Base-by-base conservation (phyloP, 192 early-diverging fungal genomes). In the Backusella tarrabulga region DNA sequence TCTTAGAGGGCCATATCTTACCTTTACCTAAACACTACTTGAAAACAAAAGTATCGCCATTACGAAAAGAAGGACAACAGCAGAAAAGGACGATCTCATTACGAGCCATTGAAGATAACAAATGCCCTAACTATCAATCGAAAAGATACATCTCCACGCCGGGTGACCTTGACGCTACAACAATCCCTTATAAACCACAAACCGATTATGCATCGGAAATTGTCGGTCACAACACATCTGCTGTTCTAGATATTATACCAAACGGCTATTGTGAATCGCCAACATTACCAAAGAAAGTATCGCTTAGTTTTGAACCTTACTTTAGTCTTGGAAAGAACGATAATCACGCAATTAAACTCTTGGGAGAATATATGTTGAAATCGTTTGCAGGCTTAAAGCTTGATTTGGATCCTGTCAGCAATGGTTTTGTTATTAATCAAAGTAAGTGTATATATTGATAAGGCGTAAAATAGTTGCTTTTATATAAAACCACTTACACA, bases 1-100 rank as follows among this genome's bases (percentile, higher is more conserved):
- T 50, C 19, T 50, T n/a, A 50, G 90, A 92, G 77, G 91, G 89
- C 1, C 90, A 92, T 81, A 80, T 90, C 21, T 78, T 92, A 21
- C 74, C 80, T 5, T 75, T 92, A n/a, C 71, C 85, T 5, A 34
- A 38, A 9, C 29, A 73, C 63, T 78, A 82, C 63, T 14, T 80
- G 12, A 11, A 75, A 70, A 66, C 21, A 12, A 11, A 19, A 50
- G 7, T n/a, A 6, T 19, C 19, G 17, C n/a, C 46, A 50, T 50
- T 50, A 63, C 21, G 12, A 63, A 23, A 63, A 12, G 11, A 63
- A 26, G 11, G 29, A 4, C 21, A 26, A 26, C 9, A 63, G n/a
- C 21, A 63, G 7, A 63, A 63, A 63, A 63, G 14, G 23, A 14
- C 4, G 1, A 63, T 63, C 14, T 63, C 56, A 23, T 63, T 63